Percentiles rank a stretch among this genome's conserved stretches.
Evolutionary conservation across 2,329 filamentous ascomycete genomes (phyloP).

Genomic region (Trichoderma citrinoviride): DNA sequence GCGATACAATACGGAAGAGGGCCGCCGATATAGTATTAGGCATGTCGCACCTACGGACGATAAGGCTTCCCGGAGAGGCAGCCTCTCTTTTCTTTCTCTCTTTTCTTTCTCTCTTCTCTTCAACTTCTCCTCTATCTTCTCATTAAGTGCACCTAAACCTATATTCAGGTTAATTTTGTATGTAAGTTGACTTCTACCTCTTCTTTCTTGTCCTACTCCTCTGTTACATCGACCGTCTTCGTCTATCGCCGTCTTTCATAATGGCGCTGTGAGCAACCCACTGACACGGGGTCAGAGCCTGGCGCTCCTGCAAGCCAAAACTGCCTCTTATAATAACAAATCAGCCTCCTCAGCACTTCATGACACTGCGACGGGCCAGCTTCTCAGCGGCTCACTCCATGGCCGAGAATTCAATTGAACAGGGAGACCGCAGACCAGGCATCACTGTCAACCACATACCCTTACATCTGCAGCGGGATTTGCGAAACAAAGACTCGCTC

Average conservation of each 20-base stretch:
- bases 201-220: background rate
- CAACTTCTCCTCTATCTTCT: background rate
- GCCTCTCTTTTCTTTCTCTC: conserved; percentile 7
- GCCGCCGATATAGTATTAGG: background rate
- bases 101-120: background rate
- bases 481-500: conserved; percentile 16
- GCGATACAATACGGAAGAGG: background rate
- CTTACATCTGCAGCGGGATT: conserved; percentile 20
- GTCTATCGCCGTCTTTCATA: background rate
- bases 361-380: conserved; percentile 10
- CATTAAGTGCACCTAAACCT: background rate
- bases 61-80: conserved; percentile 14
- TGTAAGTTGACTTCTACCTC: background rate
- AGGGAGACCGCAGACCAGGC: conserved; percentile 18
- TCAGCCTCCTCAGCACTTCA: background rate
- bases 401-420: conserved; percentile 20
- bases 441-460: conserved; percentile 12
- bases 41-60: conserved; percentile 1
- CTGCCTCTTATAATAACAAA: background rate
- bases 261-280: background rate
- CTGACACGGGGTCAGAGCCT: background rate
- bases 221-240: background rate
- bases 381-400: conserved; percentile 21
- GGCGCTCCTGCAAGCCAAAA: background rate
- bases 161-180: background rate